phyloP scores from a whole-genome alignment of 2,329 filamentous ascomycete species.

The Chaetomiaceae sp. region DNA sequence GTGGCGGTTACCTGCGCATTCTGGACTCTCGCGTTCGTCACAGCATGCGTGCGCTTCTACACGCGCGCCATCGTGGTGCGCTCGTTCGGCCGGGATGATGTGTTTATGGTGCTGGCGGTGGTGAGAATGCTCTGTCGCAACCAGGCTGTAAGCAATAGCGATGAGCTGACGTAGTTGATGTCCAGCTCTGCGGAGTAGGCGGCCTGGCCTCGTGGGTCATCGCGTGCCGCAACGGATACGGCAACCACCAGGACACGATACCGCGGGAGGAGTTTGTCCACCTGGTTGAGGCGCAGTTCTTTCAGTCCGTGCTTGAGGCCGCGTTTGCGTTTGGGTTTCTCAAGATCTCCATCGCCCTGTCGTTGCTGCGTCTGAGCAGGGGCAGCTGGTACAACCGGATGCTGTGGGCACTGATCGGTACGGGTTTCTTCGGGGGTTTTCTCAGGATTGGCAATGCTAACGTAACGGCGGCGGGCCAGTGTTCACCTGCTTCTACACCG shows the following conservation, averaged over 20 bases:
- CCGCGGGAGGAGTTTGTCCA: slow-evolving; percentile 3
- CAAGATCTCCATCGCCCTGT: slow-evolving; percentile 23
- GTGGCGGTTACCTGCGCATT: slow-evolving; percentile 13
- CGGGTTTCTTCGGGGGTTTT: neutral
- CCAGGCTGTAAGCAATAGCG: neutral
- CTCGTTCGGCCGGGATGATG: slow-evolving; percentile 27
- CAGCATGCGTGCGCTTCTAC: slow-evolving; percentile 24
- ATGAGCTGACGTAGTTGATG: neutral
- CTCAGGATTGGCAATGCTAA: neutral
- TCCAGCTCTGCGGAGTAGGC: slow-evolving; percentile 17
- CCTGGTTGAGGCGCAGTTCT: slow-evolving; percentile 19
- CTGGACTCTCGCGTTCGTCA: slow-evolving; percentile 21
- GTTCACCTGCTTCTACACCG: slow-evolving; percentile 21
- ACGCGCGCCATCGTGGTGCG: slow-evolving; percentile 22
- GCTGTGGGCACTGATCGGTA: slow-evolving; percentile 19
- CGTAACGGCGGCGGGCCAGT: neutral
- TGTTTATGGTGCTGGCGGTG: slow-evolving; percentile 23
- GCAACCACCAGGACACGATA: slow-evolving; percentile 16
- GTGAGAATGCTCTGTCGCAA: slow-evolving; percentile 14
- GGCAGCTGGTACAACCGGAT: slow-evolving; percentile 19
- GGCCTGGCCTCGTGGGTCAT: slow-evolving; percentile 17
- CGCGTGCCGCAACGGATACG: slow-evolving; percentile 15
- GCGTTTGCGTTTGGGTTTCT: slow-evolving; percentile 22
- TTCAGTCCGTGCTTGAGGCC: slow-evolving; percentile 21
- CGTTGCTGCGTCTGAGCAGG: slow-evolving; percentile 18